A percentile compares a stretch with the other conserved stretches of the same genome.
phyloP scores from a whole-genome alignment of 805 yeast genomes.

The Kodamaea restingae region DNA sequence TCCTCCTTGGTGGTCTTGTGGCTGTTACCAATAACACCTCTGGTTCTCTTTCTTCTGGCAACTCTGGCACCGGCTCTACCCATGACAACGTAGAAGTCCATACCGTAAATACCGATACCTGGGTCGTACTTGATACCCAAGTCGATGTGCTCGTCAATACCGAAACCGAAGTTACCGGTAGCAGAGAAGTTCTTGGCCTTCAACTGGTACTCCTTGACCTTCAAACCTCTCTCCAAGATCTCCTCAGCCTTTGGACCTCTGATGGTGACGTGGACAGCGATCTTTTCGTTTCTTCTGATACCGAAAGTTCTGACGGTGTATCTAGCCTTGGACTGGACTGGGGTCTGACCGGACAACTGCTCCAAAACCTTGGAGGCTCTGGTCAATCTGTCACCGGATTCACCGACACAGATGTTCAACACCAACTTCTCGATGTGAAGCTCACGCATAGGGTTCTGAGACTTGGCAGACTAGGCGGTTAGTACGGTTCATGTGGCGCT shows the following conservation, averaged over 20 bases:
- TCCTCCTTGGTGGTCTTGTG: slow-evolving; percentile 93
- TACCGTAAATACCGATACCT: slow-evolving; percentile 99
- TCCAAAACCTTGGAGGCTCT: slow-evolving; percentile 99
- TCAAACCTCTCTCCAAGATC: slow-evolving; percentile 98
- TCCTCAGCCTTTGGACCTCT: slow-evolving; percentile 99
- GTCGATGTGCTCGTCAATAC: slow-evolving; percentile 99
- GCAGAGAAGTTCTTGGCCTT: slow-evolving; percentile 91
- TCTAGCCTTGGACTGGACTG: slow-evolving; percentile 99
- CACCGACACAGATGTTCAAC: slow-evolving; percentile 99
- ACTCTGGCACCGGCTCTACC: slow-evolving; percentile 99
- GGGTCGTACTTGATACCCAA: slow-evolving; percentile 99
- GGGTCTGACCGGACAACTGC: slow-evolving; percentile 99
- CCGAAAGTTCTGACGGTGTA: slow-evolving; percentile 99
- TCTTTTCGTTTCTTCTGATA: slow-evolving; percentile 99
- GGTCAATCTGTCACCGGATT: slow-evolving; percentile 99
- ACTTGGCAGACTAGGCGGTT: slow-evolving; percentile 23
- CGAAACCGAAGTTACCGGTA: slow-evolving; percentile 99
- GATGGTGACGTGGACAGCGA: slow-evolving; percentile 98
- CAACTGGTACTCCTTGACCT: slow-evolving; percentile 99
- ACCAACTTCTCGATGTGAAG: slow-evolving; percentile 98
- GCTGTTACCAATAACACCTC: slow-evolving; percentile 81
- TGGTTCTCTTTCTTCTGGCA: slow-evolving; percentile 96
- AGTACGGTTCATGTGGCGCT: neutral
- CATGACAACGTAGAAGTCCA: slow-evolving; percentile 99
- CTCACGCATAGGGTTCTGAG: slow-evolving; percentile 97